Percentiles rank a stretch among this genome's conserved stretches.
phyloP scores from a whole-genome alignment of 441 rosid species.

The Populus trichocarpa region DNA sequence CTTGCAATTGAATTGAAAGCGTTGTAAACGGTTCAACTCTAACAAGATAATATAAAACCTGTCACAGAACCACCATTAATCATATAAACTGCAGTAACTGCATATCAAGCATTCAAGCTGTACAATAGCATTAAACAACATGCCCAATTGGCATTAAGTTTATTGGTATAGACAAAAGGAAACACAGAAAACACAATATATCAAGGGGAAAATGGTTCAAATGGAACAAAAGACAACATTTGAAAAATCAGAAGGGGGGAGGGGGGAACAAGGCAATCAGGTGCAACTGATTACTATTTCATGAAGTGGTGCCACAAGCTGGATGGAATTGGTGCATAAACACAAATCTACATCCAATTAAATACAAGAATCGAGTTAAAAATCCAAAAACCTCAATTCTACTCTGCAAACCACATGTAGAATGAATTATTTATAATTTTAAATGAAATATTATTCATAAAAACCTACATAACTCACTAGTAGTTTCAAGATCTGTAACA shows the following conservation, averaged over 20 bases:
- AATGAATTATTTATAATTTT: too few relatives aligned
- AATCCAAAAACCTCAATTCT: background rate
- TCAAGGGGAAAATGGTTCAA: background rate
- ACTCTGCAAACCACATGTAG: background rate
- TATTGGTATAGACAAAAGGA: too few relatives aligned
- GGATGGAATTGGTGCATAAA: background rate
- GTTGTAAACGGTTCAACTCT: slow-evolving; percentile 98
- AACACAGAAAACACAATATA: background rate
- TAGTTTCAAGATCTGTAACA: background rate
- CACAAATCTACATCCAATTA: background rate
- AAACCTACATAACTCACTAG: background rate
- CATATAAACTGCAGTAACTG: slow-evolving; percentile 12
- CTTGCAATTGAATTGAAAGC: slow-evolving; percentile 97
- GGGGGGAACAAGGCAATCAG: background rate
- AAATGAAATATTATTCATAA: background rate
- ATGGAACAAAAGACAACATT: background rate
- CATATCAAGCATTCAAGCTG: background rate
- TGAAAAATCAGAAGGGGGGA: background rate
- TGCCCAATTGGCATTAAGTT: background rate
- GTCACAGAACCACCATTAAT: slow-evolving; percentile 31
- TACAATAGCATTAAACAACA: background rate
- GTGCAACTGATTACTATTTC: background rate
- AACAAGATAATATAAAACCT: slow-evolving; percentile 95
- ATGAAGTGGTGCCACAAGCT: background rate
- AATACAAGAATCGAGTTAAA: background rate